A percentile compares a stretch with the other conserved stretches of the same genome.
These are phyloP conservation scores for Austroboletus novae-zelandiae DNA, from an alignment of 1,284 basidiomycete genomes.

Conservation along the genomic window DNA sequence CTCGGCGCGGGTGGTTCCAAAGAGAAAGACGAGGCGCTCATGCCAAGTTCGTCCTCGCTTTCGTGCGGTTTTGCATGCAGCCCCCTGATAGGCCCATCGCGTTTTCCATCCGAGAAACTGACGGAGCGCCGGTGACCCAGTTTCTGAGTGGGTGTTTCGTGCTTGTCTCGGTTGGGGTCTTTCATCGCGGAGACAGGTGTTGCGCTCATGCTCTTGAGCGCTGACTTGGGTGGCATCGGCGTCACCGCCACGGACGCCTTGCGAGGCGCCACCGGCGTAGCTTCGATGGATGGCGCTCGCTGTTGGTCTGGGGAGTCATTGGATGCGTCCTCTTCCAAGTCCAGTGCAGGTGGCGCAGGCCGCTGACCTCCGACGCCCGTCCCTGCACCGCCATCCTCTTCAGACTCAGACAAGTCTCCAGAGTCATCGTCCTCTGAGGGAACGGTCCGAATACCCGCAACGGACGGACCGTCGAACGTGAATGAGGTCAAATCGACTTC, in stretches of 20 bases:
- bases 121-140: slow-evolving; percentile 72
- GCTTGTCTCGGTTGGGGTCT: slow-evolving; percentile 41
- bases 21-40: slow-evolving; percentile 26
- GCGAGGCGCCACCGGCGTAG: slow-evolving; percentile 37
- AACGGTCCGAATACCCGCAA: slow-evolving; percentile 47
- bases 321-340: slow-evolving; percentile 41
- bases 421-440: slow-evolving; percentile 35
- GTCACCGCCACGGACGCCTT: slow-evolving; percentile 58
- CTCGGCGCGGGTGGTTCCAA: slow-evolving; percentile 28
- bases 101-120: slow-evolving; percentile 91
- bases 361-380: not conserved
- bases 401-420: slow-evolving; percentile 31
- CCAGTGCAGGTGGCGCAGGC: slow-evolving; percentile 36
- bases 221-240: slow-evolving; percentile 53
- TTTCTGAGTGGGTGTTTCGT: slow-evolving; percentile 51
- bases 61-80: slow-evolving; percentile 42
- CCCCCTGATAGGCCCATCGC: slow-evolving; percentile 78
- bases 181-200: slow-evolving; percentile 37
- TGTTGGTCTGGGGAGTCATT: slow-evolving; percentile 11
- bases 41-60: slow-evolving; percentile 37
- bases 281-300: slow-evolving; percentile 7
- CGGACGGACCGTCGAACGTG: slow-evolving; percentile 62
- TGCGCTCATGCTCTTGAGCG: slow-evolving; percentile 35
- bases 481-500: slow-evolving; percentile 67
- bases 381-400: slow-evolving; percentile 33